Evolutionary conservation across 1,284 basidiomycete genomes (phyloP).

Genomic region (Puccinia triticina): DNA sequence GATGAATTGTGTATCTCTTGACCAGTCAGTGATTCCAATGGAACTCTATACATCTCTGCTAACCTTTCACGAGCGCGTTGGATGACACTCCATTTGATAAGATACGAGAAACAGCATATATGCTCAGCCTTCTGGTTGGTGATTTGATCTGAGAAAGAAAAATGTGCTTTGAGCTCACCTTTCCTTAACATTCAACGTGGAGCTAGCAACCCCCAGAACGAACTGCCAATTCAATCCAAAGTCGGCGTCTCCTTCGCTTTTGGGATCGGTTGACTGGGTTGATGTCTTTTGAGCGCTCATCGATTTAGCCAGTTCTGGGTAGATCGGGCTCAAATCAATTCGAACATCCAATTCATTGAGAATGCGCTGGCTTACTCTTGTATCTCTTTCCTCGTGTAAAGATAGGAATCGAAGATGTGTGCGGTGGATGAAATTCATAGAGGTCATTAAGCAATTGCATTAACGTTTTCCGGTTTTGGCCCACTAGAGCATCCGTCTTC

Average conservation of each 20-base stretch:
- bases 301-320: neutral
- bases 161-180: neutral
- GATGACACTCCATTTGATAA: neutral
- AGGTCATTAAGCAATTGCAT: slow-evolving; percentile 19
- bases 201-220: neutral
- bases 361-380: neutral
- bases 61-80: slow-evolving; percentile 17
- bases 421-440: slow-evolving; percentile 31
- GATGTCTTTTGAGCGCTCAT: neutral
- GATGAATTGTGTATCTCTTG: neutral
- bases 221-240: slow-evolving; percentile 31
- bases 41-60: slow-evolving; percentile 18
- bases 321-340: neutral
- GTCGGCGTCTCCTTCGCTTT: neutral
- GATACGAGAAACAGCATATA: too few relatives aligned
- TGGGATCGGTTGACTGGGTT: slow-evolving; percentile 3
- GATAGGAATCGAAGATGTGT: slow-evolving; percentile 21
- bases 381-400: slow-evolving; percentile 16
- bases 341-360: neutral
- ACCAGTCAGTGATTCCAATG: neutral
- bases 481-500: neutral
- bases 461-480: neutral
- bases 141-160: neutral
- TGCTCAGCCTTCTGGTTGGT: neutral
- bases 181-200: neutral